phyloP scores from a whole-genome alignment of 352 stramenopile species.

The Halophytophthora polymorphica region DNA sequence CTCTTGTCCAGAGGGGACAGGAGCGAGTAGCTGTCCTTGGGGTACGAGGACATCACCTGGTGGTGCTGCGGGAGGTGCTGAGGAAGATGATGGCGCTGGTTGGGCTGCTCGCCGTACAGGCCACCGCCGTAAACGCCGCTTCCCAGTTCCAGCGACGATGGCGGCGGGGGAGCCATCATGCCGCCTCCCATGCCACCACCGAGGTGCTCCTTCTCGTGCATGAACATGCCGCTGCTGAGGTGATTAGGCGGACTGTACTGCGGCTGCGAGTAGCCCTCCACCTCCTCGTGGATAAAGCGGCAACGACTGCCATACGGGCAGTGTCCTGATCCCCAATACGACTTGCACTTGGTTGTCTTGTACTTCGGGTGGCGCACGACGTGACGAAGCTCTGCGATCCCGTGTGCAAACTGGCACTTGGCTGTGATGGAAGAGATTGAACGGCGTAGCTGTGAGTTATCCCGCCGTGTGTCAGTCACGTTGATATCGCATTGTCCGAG shows the following conservation, averaged over 20 bases:
- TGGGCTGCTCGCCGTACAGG: slow-evolving; percentile 35
- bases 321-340: slow-evolving; percentile 86
- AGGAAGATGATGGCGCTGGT: slow-evolving; percentile 18
- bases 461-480: neutral
- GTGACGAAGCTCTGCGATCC: slow-evolving; percentile 71
- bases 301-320: slow-evolving; percentile 85
- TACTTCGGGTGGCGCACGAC: slow-evolving; percentile 89
- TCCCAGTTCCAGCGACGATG: slow-evolving; percentile 29
- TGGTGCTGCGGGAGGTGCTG: slow-evolving; percentile 24
- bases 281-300: slow-evolving; percentile 87
- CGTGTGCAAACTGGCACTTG: slow-evolving; percentile 88
- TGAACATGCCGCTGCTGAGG: slow-evolving; percentile 46
- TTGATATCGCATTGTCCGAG: neutral
- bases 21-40: slow-evolving; percentile 67
- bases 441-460: slow-evolving; percentile 9
- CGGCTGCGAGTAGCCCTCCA: slow-evolving; percentile 52
- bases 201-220: slow-evolving; percentile 50
- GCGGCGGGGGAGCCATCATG: slow-evolving; percentile 21
- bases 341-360: slow-evolving; percentile 92
- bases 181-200: slow-evolving; percentile 15
- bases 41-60: slow-evolving; percentile 40
- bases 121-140: slow-evolving; percentile 19
- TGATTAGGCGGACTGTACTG: slow-evolving; percentile 49
- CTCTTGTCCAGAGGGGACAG: slow-evolving; percentile 62
- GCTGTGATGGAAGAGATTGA: slow-evolving; percentile 21